Evolutionary conservation across 495 filamentous ascomycete species (phyloP), one percentile per base, ranked within the genome.

Genomic region (Podospora bellae-mahoneyi): DNA sequence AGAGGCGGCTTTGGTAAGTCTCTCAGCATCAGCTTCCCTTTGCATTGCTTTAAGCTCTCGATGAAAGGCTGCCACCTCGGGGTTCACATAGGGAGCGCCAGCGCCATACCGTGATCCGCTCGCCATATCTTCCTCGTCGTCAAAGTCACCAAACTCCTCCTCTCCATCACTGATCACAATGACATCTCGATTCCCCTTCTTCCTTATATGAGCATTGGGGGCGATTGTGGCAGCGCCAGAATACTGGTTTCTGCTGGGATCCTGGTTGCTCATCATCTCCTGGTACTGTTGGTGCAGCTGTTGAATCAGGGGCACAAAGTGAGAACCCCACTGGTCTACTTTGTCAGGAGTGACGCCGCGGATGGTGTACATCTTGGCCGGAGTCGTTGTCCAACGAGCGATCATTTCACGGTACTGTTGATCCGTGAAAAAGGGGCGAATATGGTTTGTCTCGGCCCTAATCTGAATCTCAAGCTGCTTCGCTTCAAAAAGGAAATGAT

Each of bases 371-470:
- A 99, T 88, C 66, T 89, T 81, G 3, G 79, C 80, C 54, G 81
- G 54, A 34, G 80, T 83, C 78, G 85, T 80, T 72, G 85, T 89
- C 69, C 94, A 93, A 32, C 80, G 72, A 55, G 97, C 90, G 5
- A 87, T 92, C 90, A 99, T 97, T 72, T 92, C 89, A 28, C 93
- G 89, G 63, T 96, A 80, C 1, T 92, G 82, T 30, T 83, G 84
- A 72, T 97, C 92, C 0, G 89, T 89, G 76, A 98, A 98, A 27
- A 86, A 76, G 2, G 91, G 89, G 62, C 84, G 83, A 13, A 89
- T 87, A 20, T 92, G 80, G 13, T 79, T 75, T 55, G 88, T 89
- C 10, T 83, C 78, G 60, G 89, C 83, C 65, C 92, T 84, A 28
- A 97, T 79, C 64, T 88, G 82, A 69, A 89, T 85, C 69, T 90